Evolutionary conservation across 176 grass and related monocot species (phyloP).

Genomic region (Oryza meyeriana): DNA sequence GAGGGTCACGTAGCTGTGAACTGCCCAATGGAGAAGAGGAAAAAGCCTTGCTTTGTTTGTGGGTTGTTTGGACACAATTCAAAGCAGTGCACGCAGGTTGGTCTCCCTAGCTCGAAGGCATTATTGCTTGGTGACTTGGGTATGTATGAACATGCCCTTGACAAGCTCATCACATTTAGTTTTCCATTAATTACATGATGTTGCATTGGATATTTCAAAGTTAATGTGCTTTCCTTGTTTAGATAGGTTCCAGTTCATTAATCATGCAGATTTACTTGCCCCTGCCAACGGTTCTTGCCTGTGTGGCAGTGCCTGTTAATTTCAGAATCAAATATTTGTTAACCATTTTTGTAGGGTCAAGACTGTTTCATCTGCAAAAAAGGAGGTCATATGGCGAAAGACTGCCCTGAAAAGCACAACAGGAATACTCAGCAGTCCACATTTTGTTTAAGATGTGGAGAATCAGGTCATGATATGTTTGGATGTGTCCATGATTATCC

Average conservation of each 20-base stretch:
- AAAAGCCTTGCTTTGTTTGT: conserved; percentile 92
- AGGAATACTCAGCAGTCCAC: conserved; percentile 44
- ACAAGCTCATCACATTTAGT: conserved; percentile 8
- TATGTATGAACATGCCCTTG: conserved; percentile 41
- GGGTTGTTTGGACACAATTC: conserved; percentile 82
- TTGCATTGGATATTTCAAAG: conserved; percentile 2
- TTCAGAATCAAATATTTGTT: conserved; percentile 2
- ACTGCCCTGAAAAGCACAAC: conserved; percentile 90
- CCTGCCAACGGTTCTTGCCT: background rate
- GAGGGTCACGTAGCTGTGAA: conserved; percentile 86
- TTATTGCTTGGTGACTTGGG: conserved; percentile 50
- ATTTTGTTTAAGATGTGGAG: conserved; percentile 84
- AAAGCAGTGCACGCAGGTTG: conserved; percentile 85
- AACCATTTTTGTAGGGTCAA: conserved; percentile 63
- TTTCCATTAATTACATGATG: conserved; percentile 14
- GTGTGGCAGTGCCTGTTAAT: background rate
- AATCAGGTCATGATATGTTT: conserved; percentile 77
- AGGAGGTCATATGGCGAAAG: conserved; percentile 79
- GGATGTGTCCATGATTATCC: conserved; percentile 73
- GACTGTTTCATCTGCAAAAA: conserved; percentile 89
- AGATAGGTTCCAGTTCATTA: background rate
- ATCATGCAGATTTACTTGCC: background rate
- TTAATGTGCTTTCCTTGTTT: conserved; percentile 13
- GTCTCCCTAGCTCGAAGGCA: conserved; percentile 39
- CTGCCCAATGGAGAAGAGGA: conserved; percentile 65